Base-by-base conservation (phyloP, 345 rosid genomes). In the Kernera saxatilis region DNA sequence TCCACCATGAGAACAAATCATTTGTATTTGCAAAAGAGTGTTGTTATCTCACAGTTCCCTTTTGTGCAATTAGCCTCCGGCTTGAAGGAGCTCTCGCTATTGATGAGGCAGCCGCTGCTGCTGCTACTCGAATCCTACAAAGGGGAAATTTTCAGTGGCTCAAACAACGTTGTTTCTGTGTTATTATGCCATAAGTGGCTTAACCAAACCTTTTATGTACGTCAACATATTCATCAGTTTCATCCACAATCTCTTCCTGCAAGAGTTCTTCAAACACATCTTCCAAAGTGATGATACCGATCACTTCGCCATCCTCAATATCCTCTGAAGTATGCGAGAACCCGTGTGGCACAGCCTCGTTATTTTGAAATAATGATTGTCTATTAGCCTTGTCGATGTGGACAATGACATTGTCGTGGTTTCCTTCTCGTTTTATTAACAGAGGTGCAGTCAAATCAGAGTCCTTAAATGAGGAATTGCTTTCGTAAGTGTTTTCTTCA, bases 191-290 rank as follows among this genome's bases (percentile, higher is more conserved):
- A 9, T 33, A 14, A 21, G 14, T 3, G 13, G 5, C 3, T 39
- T 22, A 46, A 12, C 17, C 43, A 0, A 15, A 91, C 97, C 97
- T 91, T 85, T 87, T 94, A 81, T 94, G 99, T 18, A 94, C 97
- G 62, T 91, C 99, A 36, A 94, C 96, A 73, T 85, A 94, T 81
- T 91, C 98, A 83, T 91, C 98, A 19, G 97, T 93, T 81, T 93
- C 98, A 77, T 93, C 98, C 52, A 94, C 96, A 73, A 94, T 94
- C 86, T 94, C 97, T 79, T 94, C 99, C 84, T 94, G 88, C 70
- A 94, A 72, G 59, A 94, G 93, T 77, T 94, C 97, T 85, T 94
- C 97, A 62, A 94, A 94, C 22, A 94, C 97, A 80, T 91, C 99
- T 84, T 94, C 97, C 26, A 94, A 84, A 67, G 97, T 94, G 78